Evolutionary conservation across 805 yeast genomes (phyloP), one percentile per base, ranked within the genome.

Genomic region (Blastobotrys peoriensis): DNA sequence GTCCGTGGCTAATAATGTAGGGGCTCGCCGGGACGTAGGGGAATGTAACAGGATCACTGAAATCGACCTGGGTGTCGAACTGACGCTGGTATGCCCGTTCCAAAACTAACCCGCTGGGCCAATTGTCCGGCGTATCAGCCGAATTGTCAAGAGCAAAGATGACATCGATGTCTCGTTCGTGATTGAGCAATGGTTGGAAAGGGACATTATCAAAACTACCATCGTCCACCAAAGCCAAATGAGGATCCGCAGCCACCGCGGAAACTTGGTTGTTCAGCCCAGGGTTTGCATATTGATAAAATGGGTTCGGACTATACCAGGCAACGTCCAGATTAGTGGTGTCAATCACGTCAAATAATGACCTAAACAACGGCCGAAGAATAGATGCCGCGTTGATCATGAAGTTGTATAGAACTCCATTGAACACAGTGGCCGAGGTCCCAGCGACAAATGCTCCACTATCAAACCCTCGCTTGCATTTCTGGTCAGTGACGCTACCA

Each of bases 361-460:
- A 30, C 19, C 36, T 22, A 9, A 33, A 5, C 30, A 40, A 20
- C 15, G 17, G 18, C 8, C 38, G 33, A 2, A 44, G 64, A 81
- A 81, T 36, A 81, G 62, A 2, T 84, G 72, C 67, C 79, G 65
- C 34, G 79, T 2, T 36, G 5, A 65, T 55, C 71, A 83, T 10
- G 86, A 85, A 10, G 83, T 76, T 55, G 80, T 81, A 61, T 79
- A 88, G 46, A 73, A 76, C 9, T 84, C 83, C 4, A 65, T 74
- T 52, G 70, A 86, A 86, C 39, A 86, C 62, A 1, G 91, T 73
- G 1, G 94, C 83, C 2, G 95, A 85, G 4, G 95, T 79, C 25
- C 93, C 95, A 64, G 86, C 67, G 28, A 86, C 65, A 58, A 78
- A 88, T 3, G 95, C 93, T 4, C 85, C 80, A 55, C 85, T 86